These are phyloP conservation scores for Inonotus obliquus DNA, from an alignment of 1,284 basidiomycete species.

Conservation along the genomic window DNA sequence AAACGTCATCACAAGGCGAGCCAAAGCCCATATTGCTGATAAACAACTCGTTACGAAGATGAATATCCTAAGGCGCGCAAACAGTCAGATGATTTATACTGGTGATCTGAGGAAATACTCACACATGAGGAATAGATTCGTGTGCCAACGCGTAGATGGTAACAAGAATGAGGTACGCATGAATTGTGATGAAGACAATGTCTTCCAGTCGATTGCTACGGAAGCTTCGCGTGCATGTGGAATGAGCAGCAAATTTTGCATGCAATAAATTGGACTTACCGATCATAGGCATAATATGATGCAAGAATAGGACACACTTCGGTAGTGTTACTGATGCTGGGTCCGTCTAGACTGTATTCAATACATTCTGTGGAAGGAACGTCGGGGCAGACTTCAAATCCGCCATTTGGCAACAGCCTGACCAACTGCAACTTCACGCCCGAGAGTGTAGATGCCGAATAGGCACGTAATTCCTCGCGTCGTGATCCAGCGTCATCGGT, in stretches of 20 bases:
- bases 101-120: neutral
- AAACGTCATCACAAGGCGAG: constrained; percentile 7
- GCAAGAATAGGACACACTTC: constrained; percentile 1
- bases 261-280: neutral
- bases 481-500: constrained; percentile 3
- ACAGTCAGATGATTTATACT: neutral
- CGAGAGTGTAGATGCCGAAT: neutral
- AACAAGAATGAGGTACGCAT: constrained; percentile 8
- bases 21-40: constrained; percentile 14
- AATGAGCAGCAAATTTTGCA: neutral
- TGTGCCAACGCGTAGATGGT: constrained; percentile 13
- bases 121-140: constrained; percentile 20
- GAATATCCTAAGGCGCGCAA: constrained; percentile 1
- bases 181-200: constrained; percentile 12
- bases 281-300: constrained; percentile 1
- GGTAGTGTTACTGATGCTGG: neutral
- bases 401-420: neutral
- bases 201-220: constrained; percentile 14
- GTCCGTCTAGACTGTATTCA: neutral
- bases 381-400: constrained; percentile 3
- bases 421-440: neutral
- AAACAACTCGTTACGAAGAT: constrained; percentile 11
- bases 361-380: neutral
- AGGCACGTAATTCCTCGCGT: neutral
- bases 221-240: neutral